Evolutionary conservation across 2,329 filamentous ascomycete species (phyloP).

Genomic region (Penicillium sp.): DNA sequence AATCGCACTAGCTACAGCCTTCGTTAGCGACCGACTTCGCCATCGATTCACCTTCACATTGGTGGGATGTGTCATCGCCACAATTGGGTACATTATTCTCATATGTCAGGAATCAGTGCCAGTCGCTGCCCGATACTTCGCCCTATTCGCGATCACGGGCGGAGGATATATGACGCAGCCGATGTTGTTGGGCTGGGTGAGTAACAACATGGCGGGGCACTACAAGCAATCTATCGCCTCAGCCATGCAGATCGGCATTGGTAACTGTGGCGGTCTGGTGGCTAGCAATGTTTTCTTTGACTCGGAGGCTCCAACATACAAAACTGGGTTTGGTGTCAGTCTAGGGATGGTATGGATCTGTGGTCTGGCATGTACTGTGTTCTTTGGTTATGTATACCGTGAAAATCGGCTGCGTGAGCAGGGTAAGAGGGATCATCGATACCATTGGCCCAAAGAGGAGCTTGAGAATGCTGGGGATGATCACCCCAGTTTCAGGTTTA

Average conservation of each 20-base stretch:
- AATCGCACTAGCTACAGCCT: constrained; percentile 52
- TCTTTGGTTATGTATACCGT: constrained; percentile 33
- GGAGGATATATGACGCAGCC: constrained; percentile 57
- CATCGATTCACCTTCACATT: constrained; percentile 57
- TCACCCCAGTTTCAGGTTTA: constrained; percentile 41
- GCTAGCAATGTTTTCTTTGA: constrained; percentile 36
- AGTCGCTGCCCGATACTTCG: constrained; percentile 53
- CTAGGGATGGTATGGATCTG: constrained; percentile 37
- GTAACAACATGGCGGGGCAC: constrained; percentile 57
- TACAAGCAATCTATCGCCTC: constrained; percentile 57
- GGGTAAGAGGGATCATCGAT: constrained; percentile 37
- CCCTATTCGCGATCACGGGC: constrained; percentile 54
- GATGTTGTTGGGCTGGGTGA: constrained; percentile 56
- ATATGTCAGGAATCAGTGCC: constrained; percentile 49
- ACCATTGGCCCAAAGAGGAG: constrained; percentile 36
- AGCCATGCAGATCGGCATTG: constrained; percentile 50
- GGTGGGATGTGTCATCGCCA: constrained; percentile 49
- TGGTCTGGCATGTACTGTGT: constrained; percentile 29
- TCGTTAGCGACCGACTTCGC: constrained; percentile 50
- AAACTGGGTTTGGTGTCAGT: constrained; percentile 28
- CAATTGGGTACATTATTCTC: constrained; percentile 57
- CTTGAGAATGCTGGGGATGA: constrained; percentile 40
- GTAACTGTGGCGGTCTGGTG: constrained; percentile 36
- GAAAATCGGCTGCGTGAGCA: constrained; percentile 38
- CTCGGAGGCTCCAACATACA: constrained; percentile 29